phyloP scores from a whole-genome alignment of 768 basidiomycete genomes.

The Favolaschia claudopus region DNA sequence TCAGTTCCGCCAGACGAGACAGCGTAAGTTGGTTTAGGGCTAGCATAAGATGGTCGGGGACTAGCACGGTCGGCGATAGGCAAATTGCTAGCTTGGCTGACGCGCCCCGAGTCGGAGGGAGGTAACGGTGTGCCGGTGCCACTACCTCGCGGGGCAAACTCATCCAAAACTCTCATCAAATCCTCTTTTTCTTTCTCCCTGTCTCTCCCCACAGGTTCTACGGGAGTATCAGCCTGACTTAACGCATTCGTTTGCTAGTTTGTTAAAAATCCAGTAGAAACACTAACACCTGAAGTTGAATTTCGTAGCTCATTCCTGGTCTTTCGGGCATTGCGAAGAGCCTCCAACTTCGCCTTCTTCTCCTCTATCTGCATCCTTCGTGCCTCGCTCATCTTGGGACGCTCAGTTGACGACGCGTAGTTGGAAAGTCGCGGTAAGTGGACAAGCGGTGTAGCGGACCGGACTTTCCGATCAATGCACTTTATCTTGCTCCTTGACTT shows the following conservation, averaged over 20 bases:
- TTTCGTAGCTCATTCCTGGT: conserved; percentile 63
- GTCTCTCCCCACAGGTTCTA: too few relatives aligned
- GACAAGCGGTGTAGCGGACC: too few relatives aligned
- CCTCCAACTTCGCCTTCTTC: conserved; percentile 87
- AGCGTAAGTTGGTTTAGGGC: conserved; percentile 22
- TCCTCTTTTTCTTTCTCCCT: conserved; percentile 68
- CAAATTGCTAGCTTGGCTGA: conserved; percentile 75
- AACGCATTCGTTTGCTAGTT: background rate
- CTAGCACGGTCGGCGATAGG: conserved; percentile 54
- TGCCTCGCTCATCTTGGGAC: conserved; percentile 61
- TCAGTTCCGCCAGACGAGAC: conserved; percentile 54
- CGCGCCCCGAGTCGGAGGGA: conserved; percentile 63
- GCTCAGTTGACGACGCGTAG: too few relatives aligned
- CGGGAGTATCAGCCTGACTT: conserved; percentile 47
- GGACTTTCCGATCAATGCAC: background rate
- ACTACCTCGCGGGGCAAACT: conserved; percentile 60
- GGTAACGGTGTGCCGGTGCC: conserved; percentile 67
- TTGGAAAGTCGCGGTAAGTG: too few relatives aligned
- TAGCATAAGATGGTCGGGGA: conserved; percentile 31
- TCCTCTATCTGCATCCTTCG: conserved; percentile 90
- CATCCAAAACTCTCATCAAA: conserved; percentile 69
- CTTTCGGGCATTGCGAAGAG: conserved; percentile 79
- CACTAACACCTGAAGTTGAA: conserved; percentile 45
- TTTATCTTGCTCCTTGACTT: background rate
- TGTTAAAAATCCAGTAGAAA: background rate